Evolutionary conservation across 352 stramenopile genomes (phyloP), one percentile per base, ranked within the genome.

Genomic region (Pythium folliculosum): DNA sequence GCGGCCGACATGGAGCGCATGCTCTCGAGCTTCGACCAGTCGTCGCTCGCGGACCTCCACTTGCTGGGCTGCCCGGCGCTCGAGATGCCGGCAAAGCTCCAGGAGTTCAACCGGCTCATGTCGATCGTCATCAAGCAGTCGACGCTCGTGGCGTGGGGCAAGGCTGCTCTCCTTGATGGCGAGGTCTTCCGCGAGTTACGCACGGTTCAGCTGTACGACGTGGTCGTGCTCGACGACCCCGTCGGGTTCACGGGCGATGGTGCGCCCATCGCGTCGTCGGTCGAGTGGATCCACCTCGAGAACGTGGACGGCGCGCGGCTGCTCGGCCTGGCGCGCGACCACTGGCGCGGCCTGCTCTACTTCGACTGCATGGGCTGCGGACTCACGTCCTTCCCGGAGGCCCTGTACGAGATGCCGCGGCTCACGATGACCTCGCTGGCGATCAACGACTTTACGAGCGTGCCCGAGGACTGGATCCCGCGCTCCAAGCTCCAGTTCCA

Each of bases 241-340:
- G n/a, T 50, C 1, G 22, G 48, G 22, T 10, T 32, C 6, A 54
- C 40, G 1, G 43, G 57, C 27, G 30, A 27, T 7, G 23, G n/a
- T 22, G 21, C 6, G 32, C 35, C 52, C 10, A 59, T 59, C n/a
- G 9, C n/a, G 7, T 7, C 4, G 32, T 27, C 52, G 16, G 32
- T 59, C 52, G 52, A 59, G 52, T 59, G 52, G 52, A 59, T 59
- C n/a, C 32, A 59, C n/a, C n/a, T 59, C 4, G 32, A 59, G 52
- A 6, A 32, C 13, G 1, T 59, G 2, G 52, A 48, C 32, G 52
- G 52, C 30, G 32, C 7, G 0, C 52, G 32, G 3, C 1, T 59
- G 4, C 35, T 59, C 8, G 12, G 16, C 2, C 52, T 45, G n/a
- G 52, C 21, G 2, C 6, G 12, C 17, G 52, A 48, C 35, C 30